These are phyloP conservation scores for Gliomastix tumulicola DNA, from an alignment of 2,329 filamentous ascomycete genomes.

Conservation along the genomic window DNA sequence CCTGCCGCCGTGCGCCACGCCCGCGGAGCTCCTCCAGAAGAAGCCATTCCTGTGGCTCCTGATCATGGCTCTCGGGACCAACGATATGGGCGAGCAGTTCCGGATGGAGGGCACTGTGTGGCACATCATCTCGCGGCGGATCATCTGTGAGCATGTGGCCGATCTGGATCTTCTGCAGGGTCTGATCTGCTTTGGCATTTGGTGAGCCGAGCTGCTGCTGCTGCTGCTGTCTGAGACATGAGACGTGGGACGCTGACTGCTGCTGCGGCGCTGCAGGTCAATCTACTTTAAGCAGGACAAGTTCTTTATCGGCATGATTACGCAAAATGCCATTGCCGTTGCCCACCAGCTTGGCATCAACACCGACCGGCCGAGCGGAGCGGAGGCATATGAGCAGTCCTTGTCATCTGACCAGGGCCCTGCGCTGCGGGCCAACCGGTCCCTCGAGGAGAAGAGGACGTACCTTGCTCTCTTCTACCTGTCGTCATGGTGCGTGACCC, in stretches of 20 bases:
- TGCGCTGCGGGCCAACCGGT: no score
- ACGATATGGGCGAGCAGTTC: slow-evolving; percentile 11
- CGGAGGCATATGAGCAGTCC: no score
- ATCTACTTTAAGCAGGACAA: slow-evolving; percentile 17
- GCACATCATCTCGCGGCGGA: slow-evolving; percentile 13
- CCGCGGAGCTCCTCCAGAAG: slow-evolving; percentile 16
- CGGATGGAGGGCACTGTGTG: slow-evolving; percentile 13
- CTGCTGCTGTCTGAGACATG: no score
- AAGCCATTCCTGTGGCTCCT: slow-evolving; percentile 29
- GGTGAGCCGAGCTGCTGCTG: slow-evolving; percentile 11
- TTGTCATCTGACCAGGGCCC: not conserved
- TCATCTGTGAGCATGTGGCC: slow-evolving; percentile 13
- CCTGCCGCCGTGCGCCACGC: slow-evolving; percentile 9
- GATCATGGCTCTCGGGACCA: slow-evolving; percentile 22
- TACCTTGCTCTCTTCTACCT: no score
- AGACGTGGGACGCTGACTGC: slow-evolving; percentile 7
- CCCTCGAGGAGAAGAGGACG: no score
- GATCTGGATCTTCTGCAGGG: slow-evolving; percentile 19
- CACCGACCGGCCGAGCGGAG: no score
- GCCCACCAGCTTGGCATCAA: slow-evolving; percentile 30
- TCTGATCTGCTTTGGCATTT: slow-evolving; percentile 16
- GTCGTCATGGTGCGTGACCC: no score
- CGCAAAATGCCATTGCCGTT: slow-evolving; percentile 26
- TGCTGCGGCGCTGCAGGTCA: slow-evolving; percentile 4
- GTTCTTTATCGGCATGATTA: slow-evolving; percentile 26